Evolutionary conservation across 495 filamentous ascomycete genomes (phyloP).

Genomic region (Pseudomonodictys pantanalensis): DNA sequence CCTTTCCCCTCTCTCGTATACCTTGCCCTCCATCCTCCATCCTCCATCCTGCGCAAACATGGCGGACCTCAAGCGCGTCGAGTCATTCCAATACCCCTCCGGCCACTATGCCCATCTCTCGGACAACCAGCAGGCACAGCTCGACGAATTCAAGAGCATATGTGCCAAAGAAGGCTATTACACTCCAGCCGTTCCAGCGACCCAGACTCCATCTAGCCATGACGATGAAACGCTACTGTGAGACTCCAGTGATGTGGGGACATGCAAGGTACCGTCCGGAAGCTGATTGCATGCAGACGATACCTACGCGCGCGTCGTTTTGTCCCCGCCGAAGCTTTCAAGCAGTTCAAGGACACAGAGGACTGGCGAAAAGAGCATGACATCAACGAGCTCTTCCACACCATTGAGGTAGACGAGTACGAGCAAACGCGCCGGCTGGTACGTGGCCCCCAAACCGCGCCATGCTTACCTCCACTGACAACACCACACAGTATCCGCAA

Average conservation of each 20-base stretch:
- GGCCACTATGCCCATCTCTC: slow-evolving; percentile 75
- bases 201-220: slow-evolving; percentile 55
- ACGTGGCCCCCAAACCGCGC: slow-evolving; percentile 36
- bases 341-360: slow-evolving; percentile 85
- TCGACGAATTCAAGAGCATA: slow-evolving; percentile 65
- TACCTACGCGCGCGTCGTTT: slow-evolving; percentile 78
- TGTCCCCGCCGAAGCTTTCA: slow-evolving; percentile 67
- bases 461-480: slow-evolving; percentile 15
- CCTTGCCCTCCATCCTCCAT: neutral
- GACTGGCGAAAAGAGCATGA: slow-evolving; percentile 79
- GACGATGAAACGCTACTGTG: slow-evolving; percentile 82
- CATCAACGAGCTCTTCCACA: slow-evolving; percentile 42
- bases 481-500: slow-evolving; percentile 70
- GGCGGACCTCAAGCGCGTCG: slow-evolving; percentile 32
- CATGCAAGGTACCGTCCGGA: neutral
- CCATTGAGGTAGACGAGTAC: slow-evolving; percentile 70
- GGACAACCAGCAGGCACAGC: slow-evolving; percentile 60
- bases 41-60: neutral
- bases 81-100: slow-evolving; percentile 43
- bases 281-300: slow-evolving; percentile 50
- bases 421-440: slow-evolving; percentile 74
- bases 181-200: slow-evolving; percentile 48
- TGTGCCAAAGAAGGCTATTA: slow-evolving; percentile 66
- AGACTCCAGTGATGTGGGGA: slow-evolving; percentile 32
- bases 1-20: too few relatives aligned